Conservation (phyloP, 345 rosid genomes). For the Diplotaxis tenuifolia region DNA sequence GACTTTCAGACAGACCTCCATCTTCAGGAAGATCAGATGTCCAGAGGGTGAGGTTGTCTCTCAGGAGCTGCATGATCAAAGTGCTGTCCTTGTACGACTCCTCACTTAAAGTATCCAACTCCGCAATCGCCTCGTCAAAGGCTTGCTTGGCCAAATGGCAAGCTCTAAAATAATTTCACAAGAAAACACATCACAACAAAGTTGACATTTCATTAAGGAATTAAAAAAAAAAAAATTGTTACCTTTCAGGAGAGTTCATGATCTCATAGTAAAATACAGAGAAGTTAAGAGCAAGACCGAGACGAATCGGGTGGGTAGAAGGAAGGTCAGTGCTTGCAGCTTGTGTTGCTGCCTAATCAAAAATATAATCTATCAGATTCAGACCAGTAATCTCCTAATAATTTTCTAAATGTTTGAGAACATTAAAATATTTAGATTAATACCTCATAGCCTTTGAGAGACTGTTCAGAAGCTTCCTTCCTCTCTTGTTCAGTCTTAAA, state of each 20-base stretch:
- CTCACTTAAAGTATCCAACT: constrained; percentile 91
- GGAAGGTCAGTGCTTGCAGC: constrained; percentile 90
- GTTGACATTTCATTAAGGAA: background rate
- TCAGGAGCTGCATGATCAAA: constrained; percentile 93
- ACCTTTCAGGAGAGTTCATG: constrained; percentile 98
- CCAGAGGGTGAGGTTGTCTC: constrained; percentile 99
- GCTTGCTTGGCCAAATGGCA: constrained; percentile 99
- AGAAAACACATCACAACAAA: constrained; percentile 14
- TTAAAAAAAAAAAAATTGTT: background rate
- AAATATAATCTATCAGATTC: constrained; percentile 2
- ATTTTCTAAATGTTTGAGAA: background rate
- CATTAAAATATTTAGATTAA: background rate
- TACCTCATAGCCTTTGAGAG: constrained; percentile 93
- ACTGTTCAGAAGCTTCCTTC: constrained; percentile 91
- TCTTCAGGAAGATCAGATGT: constrained; percentile 99
- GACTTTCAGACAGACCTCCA: constrained; percentile 58
- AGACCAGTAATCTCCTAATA: background rate
- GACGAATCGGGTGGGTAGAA: constrained; percentile 96
- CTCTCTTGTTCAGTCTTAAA: constrained; percentile 84
- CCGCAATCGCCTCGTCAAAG: constrained; percentile 97
- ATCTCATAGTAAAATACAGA: constrained; percentile 98
- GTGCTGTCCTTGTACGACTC: constrained; percentile 99
- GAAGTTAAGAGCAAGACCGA: constrained; percentile 97
- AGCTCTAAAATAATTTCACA: constrained; percentile 55
- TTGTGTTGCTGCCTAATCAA: constrained; percentile 77